Percentiles rank a stretch among this genome's conserved stretches.
These are phyloP conservation scores for Bipolaris victoriae DNA, from an alignment of 2,329 filamentous ascomycete genomes.

Conservation along the genomic window DNA sequence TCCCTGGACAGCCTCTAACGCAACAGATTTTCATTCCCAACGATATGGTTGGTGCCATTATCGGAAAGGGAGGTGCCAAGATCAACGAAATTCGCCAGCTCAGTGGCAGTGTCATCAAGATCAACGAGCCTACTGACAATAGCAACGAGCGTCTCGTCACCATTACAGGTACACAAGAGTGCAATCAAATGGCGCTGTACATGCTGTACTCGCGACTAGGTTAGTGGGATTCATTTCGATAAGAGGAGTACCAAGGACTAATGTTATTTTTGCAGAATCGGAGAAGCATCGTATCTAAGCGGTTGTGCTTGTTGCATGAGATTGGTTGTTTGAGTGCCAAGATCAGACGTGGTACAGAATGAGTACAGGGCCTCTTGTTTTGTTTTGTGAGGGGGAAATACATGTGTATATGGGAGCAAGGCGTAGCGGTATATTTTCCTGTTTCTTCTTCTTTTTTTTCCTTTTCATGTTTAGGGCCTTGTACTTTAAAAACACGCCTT, in stretches of 20 bases:
- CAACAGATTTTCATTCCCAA: conserved; percentile 99
- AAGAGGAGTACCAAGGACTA: conserved; percentile 5
- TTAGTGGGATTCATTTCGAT: conserved; percentile 52
- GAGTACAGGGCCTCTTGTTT: conserved; percentile 9
- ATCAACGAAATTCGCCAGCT: conserved; percentile 99
- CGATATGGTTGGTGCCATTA: conserved; percentile 99
- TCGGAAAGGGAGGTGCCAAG: conserved; percentile 97
- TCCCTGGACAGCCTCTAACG: conserved; percentile 81
- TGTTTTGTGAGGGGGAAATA: conserved; percentile 1
- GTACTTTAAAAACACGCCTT: conserved; percentile 9
- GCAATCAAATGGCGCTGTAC: conserved; percentile 99
- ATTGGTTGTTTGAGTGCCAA: not conserved
- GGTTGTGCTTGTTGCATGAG: not conserved
- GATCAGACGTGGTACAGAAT: not conserved
- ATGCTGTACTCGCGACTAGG: conserved; percentile 98
- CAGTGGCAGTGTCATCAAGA: conserved; percentile 98
- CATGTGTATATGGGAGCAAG: conserved; percentile 18
- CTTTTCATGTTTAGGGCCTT: conserved; percentile 1
- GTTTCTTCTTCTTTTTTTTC: not conserved
- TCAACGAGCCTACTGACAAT: conserved; percentile 98
- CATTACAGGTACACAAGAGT: conserved; percentile 96
- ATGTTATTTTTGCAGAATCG: conserved; percentile 62
- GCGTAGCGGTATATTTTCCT: conserved; percentile 15
- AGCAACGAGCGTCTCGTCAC: conserved; percentile 98
- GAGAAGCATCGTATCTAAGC: conserved; percentile 74